Evolutionary conservation across 257 asterid genomes (phyloP).

Genomic region (Solanum lignicaule): DNA sequence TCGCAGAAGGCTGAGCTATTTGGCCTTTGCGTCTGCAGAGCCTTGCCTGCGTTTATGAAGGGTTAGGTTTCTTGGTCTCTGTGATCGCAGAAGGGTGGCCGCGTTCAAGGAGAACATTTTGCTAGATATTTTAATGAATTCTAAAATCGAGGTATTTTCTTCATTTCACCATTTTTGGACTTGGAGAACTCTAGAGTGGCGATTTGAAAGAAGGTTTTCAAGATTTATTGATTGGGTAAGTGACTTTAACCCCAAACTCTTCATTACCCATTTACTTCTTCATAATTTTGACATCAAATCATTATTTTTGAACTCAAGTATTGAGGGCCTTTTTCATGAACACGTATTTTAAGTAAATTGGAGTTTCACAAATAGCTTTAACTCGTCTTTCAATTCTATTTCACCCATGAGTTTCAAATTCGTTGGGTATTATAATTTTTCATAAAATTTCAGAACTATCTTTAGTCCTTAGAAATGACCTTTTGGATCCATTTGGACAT

Average conservation of each 20-base stretch:
- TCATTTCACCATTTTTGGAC: background rate
- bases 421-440: background rate
- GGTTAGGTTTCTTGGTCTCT: background rate
- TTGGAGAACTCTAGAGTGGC: background rate
- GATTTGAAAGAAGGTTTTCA: background rate
- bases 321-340: background rate
- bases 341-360: too few relatives aligned
- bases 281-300: background rate
- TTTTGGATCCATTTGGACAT: background rate
- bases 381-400: background rate
- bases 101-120: background rate
- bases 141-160: background rate
- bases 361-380: background rate
- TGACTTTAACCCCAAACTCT: background rate
- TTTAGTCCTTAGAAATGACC: background rate
- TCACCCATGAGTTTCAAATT: background rate
- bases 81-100: background rate
- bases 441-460: background rate
- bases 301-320: background rate
- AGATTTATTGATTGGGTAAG: background rate
- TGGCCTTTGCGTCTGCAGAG: background rate
- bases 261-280: background rate
- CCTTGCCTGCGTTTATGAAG: background rate
- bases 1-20: background rate
- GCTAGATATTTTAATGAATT: background rate